Base-by-base conservation (phyloP, 805 yeast genomes). In the Candida cerambycidarum region DNA sequence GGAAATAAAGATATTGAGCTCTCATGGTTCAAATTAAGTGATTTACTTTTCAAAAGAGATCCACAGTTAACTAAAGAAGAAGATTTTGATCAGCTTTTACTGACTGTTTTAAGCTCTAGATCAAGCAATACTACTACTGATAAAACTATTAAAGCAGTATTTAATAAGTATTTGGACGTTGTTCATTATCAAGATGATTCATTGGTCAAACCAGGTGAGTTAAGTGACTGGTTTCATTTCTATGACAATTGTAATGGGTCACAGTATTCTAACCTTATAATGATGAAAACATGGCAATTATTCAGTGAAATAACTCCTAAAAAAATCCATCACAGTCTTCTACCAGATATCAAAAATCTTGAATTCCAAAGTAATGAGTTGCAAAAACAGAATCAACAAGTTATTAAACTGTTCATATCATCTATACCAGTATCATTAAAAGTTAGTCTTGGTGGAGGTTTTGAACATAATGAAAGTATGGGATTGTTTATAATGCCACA, bases 171-270 rank as follows among this genome's bases (percentile, higher is more conserved):
- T 57, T 78, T 81, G 13, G 75, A 74, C 19, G 73, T 79, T 45
- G 80, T 78, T 23, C 81, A 80, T 55, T 71, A 51, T 27, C 71
- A 83, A 32, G 95, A 87, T 50, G 82, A 78, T 42, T 69, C 80
- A 36, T 62, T 87, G 19, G 50, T 51, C 7, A 83, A 82, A 50
- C 85, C 95, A 0, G 61, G 76, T 11, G 65, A 61, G 18, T 65
- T 89, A 7, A 76, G 85, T 32, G 93, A 87, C 48, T 90, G 96
- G 96, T 57, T 86, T 21, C 75, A 63, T 50, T 86, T 85, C 57
- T 77, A 82, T 48, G 97, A 90, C 57, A 37, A 63, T n/a, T 61
- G 83, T 57, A 60, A 54, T 3, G 42, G 62, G 29, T 63, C 71
- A 18, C 66, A 76, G 16, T 89, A 87, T 54, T 68, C 75, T 4